These are phyloP conservation scores for Lasiosphaeria ovina DNA, from an alignment of 495 filamentous ascomycete species.

Conservation along the genomic window DNA sequence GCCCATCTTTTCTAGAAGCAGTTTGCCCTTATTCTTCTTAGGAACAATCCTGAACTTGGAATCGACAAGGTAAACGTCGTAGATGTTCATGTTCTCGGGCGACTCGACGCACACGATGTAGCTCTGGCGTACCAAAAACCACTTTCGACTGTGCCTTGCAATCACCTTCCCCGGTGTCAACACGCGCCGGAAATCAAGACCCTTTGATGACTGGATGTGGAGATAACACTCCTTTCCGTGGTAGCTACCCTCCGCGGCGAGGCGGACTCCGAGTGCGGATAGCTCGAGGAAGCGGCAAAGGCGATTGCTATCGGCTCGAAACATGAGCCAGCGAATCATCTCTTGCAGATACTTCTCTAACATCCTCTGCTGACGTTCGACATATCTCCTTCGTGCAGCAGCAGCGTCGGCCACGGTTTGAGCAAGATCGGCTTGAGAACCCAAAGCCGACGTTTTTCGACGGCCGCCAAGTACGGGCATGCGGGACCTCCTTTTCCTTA, in stretches of 20 bases:
- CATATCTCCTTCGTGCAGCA: conserved; percentile 46
- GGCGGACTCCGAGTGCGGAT: conserved; percentile 89
- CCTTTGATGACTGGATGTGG: conserved; percentile 86
- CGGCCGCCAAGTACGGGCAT: conserved; percentile 47
- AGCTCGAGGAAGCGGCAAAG: conserved; percentile 95
- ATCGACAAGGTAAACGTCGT: conserved; percentile 96
- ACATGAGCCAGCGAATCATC: conserved; percentile 92
- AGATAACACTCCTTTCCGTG: conserved; percentile 97
- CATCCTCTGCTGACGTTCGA: conserved; percentile 73
- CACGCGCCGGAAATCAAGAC: conserved; percentile 81
- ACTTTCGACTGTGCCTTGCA: conserved; percentile 83
- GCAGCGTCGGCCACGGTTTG: conserved; percentile 26
- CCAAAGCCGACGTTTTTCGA: conserved; percentile 33
- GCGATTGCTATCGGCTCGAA: conserved; percentile 91
- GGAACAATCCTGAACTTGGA: conserved; percentile 75
- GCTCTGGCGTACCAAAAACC: conserved; percentile 96
- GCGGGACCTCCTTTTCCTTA: conserved; percentile 63
- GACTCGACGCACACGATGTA: conserved; percentile 98
- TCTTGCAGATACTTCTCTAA: conserved; percentile 91
- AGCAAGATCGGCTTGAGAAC: conserved; percentile 26
- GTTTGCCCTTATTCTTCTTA: conserved; percentile 66
- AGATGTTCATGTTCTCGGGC: conserved; percentile 97
- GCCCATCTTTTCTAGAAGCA: conserved; percentile 60
- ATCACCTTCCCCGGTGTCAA: conserved; percentile 72
- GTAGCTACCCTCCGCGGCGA: conserved; percentile 93